A percentile compares a stretch with the other conserved stretches of the same genome.
Evolutionary conservation across 129 eudicot species (phyloP).

Genomic region (Centella asiatica): DNA sequence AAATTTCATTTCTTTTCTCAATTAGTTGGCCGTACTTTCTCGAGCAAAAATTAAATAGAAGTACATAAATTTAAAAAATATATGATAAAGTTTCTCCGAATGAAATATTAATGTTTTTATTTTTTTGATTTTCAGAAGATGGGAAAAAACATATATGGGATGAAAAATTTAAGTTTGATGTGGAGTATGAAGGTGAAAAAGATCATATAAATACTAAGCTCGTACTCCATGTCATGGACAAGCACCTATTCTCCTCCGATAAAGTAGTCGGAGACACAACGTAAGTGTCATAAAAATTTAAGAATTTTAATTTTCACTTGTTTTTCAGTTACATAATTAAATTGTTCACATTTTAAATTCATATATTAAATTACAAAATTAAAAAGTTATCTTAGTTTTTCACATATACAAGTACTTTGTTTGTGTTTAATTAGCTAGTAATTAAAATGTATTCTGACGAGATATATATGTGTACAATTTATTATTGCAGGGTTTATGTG

Average conservation of each 20-base stretch:
- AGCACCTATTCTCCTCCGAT: neutral
- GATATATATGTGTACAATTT: neutral
- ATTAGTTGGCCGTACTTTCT: no score
- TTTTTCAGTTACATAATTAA: no score
- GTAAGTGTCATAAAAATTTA: neutral
- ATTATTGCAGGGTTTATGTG: slow-evolving; percentile 12
- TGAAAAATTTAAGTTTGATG: slow-evolving; percentile 17
- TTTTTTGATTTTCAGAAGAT: slow-evolving; percentile 8
- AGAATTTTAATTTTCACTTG: neutral
- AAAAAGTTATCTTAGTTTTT: neutral
- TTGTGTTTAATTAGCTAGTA: neutral
- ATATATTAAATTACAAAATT: no score
- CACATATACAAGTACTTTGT: neutral
- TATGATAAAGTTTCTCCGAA: no score
- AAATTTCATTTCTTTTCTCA: no score
- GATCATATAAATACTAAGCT: slow-evolving; percentile 9
- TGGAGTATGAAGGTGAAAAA: slow-evolving; percentile 14
- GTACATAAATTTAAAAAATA: no score
- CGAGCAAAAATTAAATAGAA: no score
- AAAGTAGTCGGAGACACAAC: slow-evolving; percentile 14
- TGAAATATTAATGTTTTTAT: no score
- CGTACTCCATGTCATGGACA: slow-evolving; percentile 8
- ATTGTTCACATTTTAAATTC: no score
- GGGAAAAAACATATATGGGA: slow-evolving; percentile 17
- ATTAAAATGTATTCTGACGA: neutral